Evolutionary conservation across 306 rosid genomes (phyloP).

Genomic region (Coriaria nepalensis): DNA sequence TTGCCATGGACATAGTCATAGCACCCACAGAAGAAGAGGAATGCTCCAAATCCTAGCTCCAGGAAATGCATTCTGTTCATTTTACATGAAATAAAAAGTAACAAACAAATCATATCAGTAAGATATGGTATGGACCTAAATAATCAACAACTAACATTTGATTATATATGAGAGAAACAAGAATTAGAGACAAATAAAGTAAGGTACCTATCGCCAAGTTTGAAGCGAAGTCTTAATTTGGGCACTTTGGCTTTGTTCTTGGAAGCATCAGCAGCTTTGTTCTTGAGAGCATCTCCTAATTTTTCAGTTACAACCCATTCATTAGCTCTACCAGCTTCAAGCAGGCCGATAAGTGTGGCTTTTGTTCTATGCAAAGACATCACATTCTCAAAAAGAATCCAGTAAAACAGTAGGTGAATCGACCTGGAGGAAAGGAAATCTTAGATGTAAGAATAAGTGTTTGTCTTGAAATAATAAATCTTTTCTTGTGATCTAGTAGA

Average conservation of each 20-base stretch:
- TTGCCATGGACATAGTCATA: constrained; percentile 85
- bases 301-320: constrained; percentile 99
- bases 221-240: constrained; percentile 43
- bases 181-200: constrained; percentile 6
- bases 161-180: neutral
- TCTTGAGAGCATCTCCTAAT: constrained; percentile 71
- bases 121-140: neutral
- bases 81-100: constrained; percentile 1
- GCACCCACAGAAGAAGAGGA: constrained; percentile 92
- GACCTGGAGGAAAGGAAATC: constrained; percentile 41
- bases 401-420: constrained; percentile 82
- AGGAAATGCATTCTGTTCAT: constrained; percentile 48
- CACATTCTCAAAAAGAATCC: constrained; percentile 97
- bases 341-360: constrained; percentile 73
- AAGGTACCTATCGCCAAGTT: constrained; percentile 54
- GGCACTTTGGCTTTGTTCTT: constrained; percentile 50
- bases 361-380: constrained; percentile 99
- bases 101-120: neutral
- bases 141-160: neutral
- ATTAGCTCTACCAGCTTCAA: constrained; percentile 75
- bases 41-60: constrained; percentile 88
- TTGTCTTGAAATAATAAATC: too few relatives aligned
- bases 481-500: neutral
- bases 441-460: neutral
- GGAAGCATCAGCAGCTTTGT: constrained; percentile 60